Evolutionary conservation across 345 rosid species (phyloP), one percentile per base, ranked within the genome.

Genomic region (Mallotus nudiflorus): DNA sequence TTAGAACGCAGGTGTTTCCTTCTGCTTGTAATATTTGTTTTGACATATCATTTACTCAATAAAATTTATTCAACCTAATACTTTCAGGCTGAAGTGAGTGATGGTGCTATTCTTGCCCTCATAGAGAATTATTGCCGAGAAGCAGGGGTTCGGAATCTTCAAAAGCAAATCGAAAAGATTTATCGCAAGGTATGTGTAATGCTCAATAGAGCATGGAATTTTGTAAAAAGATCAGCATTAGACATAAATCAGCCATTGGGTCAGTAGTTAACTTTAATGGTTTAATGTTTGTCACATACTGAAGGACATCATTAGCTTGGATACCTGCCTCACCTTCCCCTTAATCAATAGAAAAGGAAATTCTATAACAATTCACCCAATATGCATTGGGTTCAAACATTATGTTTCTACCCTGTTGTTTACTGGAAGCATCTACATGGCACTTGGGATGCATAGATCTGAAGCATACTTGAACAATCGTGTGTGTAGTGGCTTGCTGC

Each of bases 121-220:
- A 87, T 92, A 66, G 99, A 95, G 80, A 92, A 79, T 81, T 95
- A 95, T 81, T 95, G 99, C 80, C 84, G 99, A 87, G 98, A 95
- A 84, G 97, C 99, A 44, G 99, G 99, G 70, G 99, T 95, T 67
- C 70, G 99, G 77, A 95, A 95, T 88, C 99, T 95, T 75, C 99
- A 90, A 79, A 95, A 95, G 80, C 98, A 92, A n/a, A 92, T 92
- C 69, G 98, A 90, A 75, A 96, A 96, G 88, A 92, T 96, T n/a
- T 92, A 96, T 76, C 99, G 98, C 27, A 96, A 92, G 96, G 99
- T 90, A 58, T 55, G 83, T 76, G 51, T 24, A 35, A 49, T 5
- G 68, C 46, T 35, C 61, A 44, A 28, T 22, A 22, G 24, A 50
- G 51, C 48, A 59, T 33, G 45, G 44, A 9, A 6, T 69, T 29